phyloP scores from a whole-genome alignment of 129 eudicot genomes.

The Logfia minima region DNA sequence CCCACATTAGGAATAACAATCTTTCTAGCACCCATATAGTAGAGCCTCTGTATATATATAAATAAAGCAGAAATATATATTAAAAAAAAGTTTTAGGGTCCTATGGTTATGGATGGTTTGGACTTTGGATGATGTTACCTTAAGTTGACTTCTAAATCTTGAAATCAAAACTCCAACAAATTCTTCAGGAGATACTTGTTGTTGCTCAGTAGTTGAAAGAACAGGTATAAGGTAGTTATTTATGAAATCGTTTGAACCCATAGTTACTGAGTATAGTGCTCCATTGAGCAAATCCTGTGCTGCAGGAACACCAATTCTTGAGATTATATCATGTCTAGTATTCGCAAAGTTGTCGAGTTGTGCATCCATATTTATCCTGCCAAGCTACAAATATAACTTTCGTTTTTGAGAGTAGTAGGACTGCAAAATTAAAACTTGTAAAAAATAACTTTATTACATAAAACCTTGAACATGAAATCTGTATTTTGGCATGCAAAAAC shows the following conservation, averaged over 20 bases:
- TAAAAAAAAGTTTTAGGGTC: too few relatives aligned
- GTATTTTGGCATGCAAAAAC: too few relatives aligned
- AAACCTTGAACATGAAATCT: too few relatives aligned
- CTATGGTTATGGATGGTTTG: too few relatives aligned
- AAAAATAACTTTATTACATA: too few relatives aligned
- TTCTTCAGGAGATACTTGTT: slow-evolving; percentile 50
- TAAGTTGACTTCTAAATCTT: slow-evolving; percentile 65
- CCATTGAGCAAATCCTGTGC: slow-evolving; percentile 46
- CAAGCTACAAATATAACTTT: slow-evolving; percentile 14
- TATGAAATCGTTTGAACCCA: slow-evolving; percentile 84
- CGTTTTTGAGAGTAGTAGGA: too few relatives aligned
- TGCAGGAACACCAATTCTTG: slow-evolving; percentile 48
- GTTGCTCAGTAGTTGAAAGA: slow-evolving; percentile 48
- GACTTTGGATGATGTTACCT: slow-evolving; percentile 37
- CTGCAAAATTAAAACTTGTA: too few relatives aligned
- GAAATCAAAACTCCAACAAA: slow-evolving; percentile 65
- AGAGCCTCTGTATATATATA: slow-evolving; percentile 52
- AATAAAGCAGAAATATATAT: too few relatives aligned
- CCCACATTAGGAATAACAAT: slow-evolving; percentile 76
- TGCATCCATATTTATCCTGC: slow-evolving; percentile 80
- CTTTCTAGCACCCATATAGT: slow-evolving; percentile 75
- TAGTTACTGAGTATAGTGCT: slow-evolving; percentile 69
- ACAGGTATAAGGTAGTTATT: slow-evolving; percentile 75
- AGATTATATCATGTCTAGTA: slow-evolving; percentile 63
- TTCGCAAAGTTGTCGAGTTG: slow-evolving; percentile 88